Evolutionary conservation across 345 rosid species (phyloP).

Genomic region (Durio zibethinus): DNA sequence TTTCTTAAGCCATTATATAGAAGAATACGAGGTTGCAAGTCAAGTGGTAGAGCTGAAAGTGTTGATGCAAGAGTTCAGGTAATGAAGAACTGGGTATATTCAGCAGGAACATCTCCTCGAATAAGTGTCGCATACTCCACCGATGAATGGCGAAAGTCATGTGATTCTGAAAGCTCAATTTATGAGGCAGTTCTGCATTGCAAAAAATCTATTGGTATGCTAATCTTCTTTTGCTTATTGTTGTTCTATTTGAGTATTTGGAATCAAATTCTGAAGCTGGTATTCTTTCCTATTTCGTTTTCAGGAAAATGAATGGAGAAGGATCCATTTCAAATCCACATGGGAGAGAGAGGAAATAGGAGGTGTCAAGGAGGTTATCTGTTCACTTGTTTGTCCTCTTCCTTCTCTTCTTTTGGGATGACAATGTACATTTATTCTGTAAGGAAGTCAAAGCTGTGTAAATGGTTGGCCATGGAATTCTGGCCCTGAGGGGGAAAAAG

Average conservation of each 20-base stretch:
- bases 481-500: conserved; percentile 1
- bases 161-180: conserved; percentile 83
- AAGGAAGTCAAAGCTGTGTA: conserved; percentile 10
- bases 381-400: conserved; percentile 36
- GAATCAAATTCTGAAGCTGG: conserved; percentile 22
- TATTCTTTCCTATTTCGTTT: conserved; percentile 9
- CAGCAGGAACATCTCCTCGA: conserved; percentile 66
- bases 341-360: conserved; percentile 28
- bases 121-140: conserved; percentile 54
- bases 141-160: conserved; percentile 69
- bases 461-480: conserved; percentile 21
- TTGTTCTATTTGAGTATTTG: background rate
- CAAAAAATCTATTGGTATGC: conserved; percentile 73
- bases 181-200: conserved; percentile 96
- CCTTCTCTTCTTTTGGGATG: conserved; percentile 24
- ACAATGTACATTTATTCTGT: conserved; percentile 34
- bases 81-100: conserved; percentile 45
- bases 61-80: conserved; percentile 30
- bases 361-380: conserved; percentile 8
- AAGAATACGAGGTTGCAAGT: conserved; percentile 44
- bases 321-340: conserved; percentile 26
- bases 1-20: conserved; percentile 65
- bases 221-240: background rate
- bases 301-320: conserved; percentile 41
- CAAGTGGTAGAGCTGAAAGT: conserved; percentile 37